Evolutionary conservation across 768 basidiomycete genomes (phyloP).

Genomic region (Chalciporus piperatus): DNA sequence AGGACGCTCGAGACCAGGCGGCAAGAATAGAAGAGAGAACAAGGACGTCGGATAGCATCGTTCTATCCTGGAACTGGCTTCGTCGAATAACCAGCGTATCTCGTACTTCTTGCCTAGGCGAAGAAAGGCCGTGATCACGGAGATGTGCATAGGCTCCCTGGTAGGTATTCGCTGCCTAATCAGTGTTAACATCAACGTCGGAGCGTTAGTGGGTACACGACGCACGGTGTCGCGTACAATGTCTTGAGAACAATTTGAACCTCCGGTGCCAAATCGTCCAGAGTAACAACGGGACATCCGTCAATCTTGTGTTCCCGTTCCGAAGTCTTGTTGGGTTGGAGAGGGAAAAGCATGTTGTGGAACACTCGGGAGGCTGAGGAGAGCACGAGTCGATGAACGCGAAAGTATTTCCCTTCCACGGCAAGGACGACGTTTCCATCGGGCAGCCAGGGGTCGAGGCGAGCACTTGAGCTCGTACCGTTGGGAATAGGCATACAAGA

Average conservation of each 20-base stretch:
- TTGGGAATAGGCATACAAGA: conserved; percentile 22
- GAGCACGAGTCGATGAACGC: conserved; percentile 20
- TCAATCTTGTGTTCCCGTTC: conserved; percentile 18
- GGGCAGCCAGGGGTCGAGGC: conserved; percentile 23
- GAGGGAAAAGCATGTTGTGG: conserved; percentile 15
- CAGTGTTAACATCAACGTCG: conserved; percentile 3
- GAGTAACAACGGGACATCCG: conserved; percentile 22
- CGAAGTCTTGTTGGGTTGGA: conserved; percentile 5
- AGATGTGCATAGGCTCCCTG: conserved; percentile 18
- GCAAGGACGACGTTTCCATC: conserved; percentile 25
- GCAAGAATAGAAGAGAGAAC: conserved; percentile 24
- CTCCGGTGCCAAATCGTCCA: conserved; percentile 19
- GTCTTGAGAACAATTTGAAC: conserved; percentile 27
- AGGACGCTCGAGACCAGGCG: conserved; percentile 19
- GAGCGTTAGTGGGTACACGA: conserved; percentile 4
- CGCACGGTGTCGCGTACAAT: conserved; percentile 22
- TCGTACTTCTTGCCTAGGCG: conserved; percentile 25
- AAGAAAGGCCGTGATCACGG: conserved; percentile 22
- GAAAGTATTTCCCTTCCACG: conserved; percentile 20
- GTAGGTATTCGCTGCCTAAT: conserved; percentile 21
- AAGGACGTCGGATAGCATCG: conserved; percentile 24
- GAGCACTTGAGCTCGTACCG: conserved; percentile 10
- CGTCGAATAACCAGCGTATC: conserved; percentile 22
- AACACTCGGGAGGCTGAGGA: conserved; percentile 23
- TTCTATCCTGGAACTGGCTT: conserved; percentile 19